Percentiles rank a stretch among this genome's conserved stretches.
phyloP scores from a whole-genome alignment of 768 basidiomycete species.

The Trametes meyenii region DNA sequence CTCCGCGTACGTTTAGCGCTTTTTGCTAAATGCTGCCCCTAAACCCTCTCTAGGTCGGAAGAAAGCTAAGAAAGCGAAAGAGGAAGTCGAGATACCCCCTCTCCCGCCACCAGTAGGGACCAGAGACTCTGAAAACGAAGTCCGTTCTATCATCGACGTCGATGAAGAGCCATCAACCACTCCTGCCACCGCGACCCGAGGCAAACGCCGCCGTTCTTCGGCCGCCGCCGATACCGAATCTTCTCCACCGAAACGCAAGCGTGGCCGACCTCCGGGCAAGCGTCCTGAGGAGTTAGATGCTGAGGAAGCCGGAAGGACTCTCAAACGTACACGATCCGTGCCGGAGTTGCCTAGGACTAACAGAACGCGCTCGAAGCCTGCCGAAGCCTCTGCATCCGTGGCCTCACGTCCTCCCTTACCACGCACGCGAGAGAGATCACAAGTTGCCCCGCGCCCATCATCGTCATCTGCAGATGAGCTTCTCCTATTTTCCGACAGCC shows the following conservation, averaged over 20 bases:
- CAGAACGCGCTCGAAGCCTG: background rate
- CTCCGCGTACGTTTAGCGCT: slow-evolving; percentile 50
- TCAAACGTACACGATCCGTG: background rate
- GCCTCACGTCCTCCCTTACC: background rate
- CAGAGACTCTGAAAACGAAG: slow-evolving; percentile 23
- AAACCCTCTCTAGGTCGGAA: slow-evolving; percentile 5
- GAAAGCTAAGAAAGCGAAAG: slow-evolving; percentile 11
- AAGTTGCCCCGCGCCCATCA: background rate
- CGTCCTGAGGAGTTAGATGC: slow-evolving; percentile 7
- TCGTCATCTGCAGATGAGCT: slow-evolving; percentile 23
- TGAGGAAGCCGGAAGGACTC: background rate
- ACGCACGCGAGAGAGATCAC: slow-evolving; percentile 3
- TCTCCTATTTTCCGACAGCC: background rate
- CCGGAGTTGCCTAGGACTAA: background rate
- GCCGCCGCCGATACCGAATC: background rate
- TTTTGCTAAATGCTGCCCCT: background rate
- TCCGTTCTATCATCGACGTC: slow-evolving; percentile 17
- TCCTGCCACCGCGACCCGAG: background rate
- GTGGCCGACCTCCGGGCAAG: slow-evolving; percentile 13
- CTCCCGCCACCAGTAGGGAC: background rate
- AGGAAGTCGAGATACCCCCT: background rate
- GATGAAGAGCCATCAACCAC: slow-evolving; percentile 10
- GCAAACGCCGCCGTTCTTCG: slow-evolving; percentile 17
- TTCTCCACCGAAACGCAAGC: slow-evolving; percentile 11
- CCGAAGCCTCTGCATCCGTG: background rate